Conservation (phyloP, 768 basidiomycete species). For the Termitomyces sp. region DNA sequence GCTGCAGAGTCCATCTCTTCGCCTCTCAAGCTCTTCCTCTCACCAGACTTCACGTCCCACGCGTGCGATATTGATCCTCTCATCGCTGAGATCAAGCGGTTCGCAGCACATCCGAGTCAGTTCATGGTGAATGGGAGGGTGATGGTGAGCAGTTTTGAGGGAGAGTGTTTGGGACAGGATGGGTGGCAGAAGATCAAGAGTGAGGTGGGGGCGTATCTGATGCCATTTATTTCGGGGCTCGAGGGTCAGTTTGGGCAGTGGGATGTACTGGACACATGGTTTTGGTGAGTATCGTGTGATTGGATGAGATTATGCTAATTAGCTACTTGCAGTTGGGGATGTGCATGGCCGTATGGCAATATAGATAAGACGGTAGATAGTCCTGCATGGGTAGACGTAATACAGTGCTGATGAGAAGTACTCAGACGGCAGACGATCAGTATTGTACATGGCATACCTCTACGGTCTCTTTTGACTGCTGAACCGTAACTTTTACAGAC, state of each 20-base stretch:
- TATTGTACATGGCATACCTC: slow-evolving; percentile 32
- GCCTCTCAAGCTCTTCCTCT: slow-evolving; percentile 49
- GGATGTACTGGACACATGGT: slow-evolving; percentile 44
- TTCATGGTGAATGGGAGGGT: slow-evolving; percentile 46
- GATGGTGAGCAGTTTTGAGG: slow-evolving; percentile 58
- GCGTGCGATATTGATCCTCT: slow-evolving; percentile 37
- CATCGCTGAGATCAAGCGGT: slow-evolving; percentile 39
- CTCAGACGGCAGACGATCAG: slow-evolving; percentile 36
- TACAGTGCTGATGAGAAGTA: slow-evolving; percentile 3
- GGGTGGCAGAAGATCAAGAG: slow-evolving; percentile 42
- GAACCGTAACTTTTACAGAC: slow-evolving; percentile 21
- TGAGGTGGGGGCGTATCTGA: slow-evolving; percentile 38
- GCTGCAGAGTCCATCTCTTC: slow-evolving; percentile 37
- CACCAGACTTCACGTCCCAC: slow-evolving; percentile 50
- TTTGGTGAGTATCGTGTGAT: slow-evolving; percentile 30
- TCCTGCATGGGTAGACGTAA: neutral
- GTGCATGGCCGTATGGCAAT: slow-evolving; percentile 54
- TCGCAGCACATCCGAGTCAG: slow-evolving; percentile 46
- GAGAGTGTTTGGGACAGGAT: slow-evolving; percentile 50
- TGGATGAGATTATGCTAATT: neutral
- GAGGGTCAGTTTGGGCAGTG: slow-evolving; percentile 40
- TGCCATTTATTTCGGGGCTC: slow-evolving; percentile 54
- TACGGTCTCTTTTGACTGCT: neutral
- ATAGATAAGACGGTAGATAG: slow-evolving; percentile 32
- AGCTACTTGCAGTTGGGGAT: slow-evolving; percentile 40